A percentile compares a stretch with the other conserved stretches of the same genome.
These are phyloP conservation scores for Apodospora peruviana DNA, from an alignment of 495 filamentous ascomycete species.

Conservation along the genomic window DNA sequence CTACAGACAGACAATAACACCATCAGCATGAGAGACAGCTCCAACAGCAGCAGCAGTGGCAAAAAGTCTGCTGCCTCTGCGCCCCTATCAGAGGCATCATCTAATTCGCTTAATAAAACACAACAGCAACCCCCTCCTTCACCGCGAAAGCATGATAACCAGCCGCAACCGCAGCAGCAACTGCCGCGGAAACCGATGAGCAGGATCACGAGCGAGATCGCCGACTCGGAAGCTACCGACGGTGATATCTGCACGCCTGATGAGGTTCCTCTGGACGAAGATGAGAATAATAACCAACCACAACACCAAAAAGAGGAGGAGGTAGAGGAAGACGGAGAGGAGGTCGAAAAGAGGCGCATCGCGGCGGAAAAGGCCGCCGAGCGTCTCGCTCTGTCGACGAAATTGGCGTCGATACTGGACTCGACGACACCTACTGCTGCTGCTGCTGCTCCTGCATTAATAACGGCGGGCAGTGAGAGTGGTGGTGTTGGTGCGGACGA, in stretches of 20 bases:
- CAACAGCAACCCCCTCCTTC: too few species aligned
- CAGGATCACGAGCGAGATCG: conserved; percentile 32
- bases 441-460: neutral
- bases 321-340: conserved; percentile 2
- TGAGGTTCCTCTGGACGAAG: conserved; percentile 1
- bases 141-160: conserved; percentile 8
- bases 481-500: neutral
- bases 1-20: conserved; percentile 7
- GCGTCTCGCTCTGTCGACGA: conserved; percentile 22
- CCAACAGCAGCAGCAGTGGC: conserved; percentile 2
- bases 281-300: neutral
- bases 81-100: conserved; percentile 35
- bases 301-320: conserved; percentile 1
- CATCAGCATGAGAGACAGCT: conserved; percentile 4
- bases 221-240: conserved; percentile 35
- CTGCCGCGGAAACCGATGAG: conserved; percentile 8
- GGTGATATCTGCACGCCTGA: conserved; percentile 8
- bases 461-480: conserved; percentile 7
- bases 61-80: conserved; percentile 7
- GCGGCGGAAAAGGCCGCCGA: conserved; percentile 6
- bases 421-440: neutral
- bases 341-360: conserved; percentile 4
- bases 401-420: conserved; percentile 20
- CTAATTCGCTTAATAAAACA: conserved; percentile 33
- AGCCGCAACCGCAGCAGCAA: neutral